Evolutionary conservation across 2,329 filamentous ascomycete genomes (phyloP).

Genomic region (Pyrenophora graminea): DNA sequence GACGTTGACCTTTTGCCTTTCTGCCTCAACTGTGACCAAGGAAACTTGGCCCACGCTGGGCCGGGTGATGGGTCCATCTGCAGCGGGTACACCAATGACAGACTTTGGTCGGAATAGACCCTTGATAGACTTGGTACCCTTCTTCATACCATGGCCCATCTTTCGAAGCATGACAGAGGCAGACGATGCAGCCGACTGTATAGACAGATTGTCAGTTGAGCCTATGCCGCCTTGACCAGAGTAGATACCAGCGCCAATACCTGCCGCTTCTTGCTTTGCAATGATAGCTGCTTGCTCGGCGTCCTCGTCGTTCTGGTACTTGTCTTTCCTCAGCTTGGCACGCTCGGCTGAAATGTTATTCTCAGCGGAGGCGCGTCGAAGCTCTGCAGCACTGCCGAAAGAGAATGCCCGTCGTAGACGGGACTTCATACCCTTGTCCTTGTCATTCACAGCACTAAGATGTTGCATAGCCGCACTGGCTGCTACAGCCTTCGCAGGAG

Average conservation of each 20-base stretch:
- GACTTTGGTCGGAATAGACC: constrained; percentile 96
- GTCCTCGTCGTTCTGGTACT: constrained; percentile 67
- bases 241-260: constrained; percentile 92
- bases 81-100: constrained; percentile 73
- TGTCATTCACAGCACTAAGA: constrained; percentile 83
- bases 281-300: constrained; percentile 91
- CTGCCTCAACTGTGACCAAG: constrained; percentile 94
- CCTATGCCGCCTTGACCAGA: constrained; percentile 84
- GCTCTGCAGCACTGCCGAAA: constrained; percentile 91
- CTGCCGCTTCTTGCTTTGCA: constrained; percentile 86
- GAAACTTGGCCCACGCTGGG: constrained; percentile 83
- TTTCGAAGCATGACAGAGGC: constrained; percentile 95
- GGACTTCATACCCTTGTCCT: constrained; percentile 83
- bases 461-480: constrained; percentile 79
- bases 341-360: constrained; percentile 58
- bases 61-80: constrained; percentile 67
- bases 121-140: constrained; percentile 84
- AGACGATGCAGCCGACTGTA: constrained; percentile 86
- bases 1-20: constrained; percentile 81
- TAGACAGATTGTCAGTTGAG: constrained; percentile 92
- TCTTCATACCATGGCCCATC: constrained; percentile 99
- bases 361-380: constrained; percentile 73
- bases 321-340: constrained; percentile 59
- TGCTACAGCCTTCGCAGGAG: constrained; percentile 22
- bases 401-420: constrained; percentile 90